Evolutionary conservation across 129 eudicot species (phyloP).

Genomic region (Mikania micrantha): DNA sequence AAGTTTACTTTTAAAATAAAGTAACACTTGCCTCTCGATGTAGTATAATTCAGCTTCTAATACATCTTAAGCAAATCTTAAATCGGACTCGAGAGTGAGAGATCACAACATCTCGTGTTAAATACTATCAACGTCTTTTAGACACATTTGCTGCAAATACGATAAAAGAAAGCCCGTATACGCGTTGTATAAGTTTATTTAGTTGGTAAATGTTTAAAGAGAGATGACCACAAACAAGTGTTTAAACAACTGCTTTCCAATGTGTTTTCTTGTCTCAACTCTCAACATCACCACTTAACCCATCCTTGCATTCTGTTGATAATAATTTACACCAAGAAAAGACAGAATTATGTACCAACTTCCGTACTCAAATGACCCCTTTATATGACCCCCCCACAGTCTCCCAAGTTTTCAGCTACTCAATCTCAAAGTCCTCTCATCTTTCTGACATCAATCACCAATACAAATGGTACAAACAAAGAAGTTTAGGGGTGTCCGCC

Average conservation of each 20-base stretch:
- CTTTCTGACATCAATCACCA: slow-evolving; percentile 12
- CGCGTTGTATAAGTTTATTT: too few relatives aligned
- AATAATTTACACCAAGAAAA: neutral
- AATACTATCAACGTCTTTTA: too few relatives aligned
- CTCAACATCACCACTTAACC: neutral
- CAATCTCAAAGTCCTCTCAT: neutral
- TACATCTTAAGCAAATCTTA: too few relatives aligned
- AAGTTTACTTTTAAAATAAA: too few relatives aligned
- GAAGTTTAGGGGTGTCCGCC: slow-evolving; percentile 95
- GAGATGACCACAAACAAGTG: too few relatives aligned
- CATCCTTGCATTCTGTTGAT: neutral
- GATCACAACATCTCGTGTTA: too few relatives aligned
- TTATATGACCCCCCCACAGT: slow-evolving; percentile 16
- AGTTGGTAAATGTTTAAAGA: too few relatives aligned
- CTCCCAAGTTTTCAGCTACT: slow-evolving; percentile 23
- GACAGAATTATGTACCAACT: neutral
- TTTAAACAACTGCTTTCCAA: neutral
- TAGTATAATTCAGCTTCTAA: too few relatives aligned
- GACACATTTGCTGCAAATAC: too few relatives aligned
- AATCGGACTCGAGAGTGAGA: too few relatives aligned
- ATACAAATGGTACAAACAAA: slow-evolving; percentile 56
- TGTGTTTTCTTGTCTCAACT: slow-evolving; percentile 17
- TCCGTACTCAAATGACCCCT: slow-evolving; percentile 12
- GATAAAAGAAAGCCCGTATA: too few relatives aligned
- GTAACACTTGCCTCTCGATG: too few relatives aligned